Evolutionary conservation across 345 rosid genomes (phyloP).

Genomic region (Eucalyptus marginata): DNA sequence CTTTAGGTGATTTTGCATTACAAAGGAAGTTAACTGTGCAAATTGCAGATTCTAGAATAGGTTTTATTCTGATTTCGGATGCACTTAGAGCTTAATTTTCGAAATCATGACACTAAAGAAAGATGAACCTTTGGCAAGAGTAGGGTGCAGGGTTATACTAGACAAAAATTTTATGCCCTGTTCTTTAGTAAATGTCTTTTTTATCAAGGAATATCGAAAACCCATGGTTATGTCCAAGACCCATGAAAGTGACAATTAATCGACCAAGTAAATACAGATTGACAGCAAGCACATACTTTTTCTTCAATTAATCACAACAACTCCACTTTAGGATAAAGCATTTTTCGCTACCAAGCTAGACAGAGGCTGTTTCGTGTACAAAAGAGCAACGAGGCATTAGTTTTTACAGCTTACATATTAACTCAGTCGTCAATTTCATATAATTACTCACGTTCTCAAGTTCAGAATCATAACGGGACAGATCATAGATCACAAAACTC

Average conservation of each 20-base stretch:
- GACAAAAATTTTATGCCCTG: neutral
- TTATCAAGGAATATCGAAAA: neutral
- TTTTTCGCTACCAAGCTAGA: neutral
- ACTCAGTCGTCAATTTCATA: neutral
- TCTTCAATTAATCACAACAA: neutral
- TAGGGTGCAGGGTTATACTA: neutral
- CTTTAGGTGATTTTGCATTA: neutral
- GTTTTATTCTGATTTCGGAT: neutral
- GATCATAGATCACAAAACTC: neutral
- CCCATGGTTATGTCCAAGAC: neutral
- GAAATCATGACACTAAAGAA: neutral
- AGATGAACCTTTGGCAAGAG: neutral
- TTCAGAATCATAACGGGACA: neutral
- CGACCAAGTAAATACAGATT: neutral
- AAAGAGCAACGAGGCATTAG: neutral
- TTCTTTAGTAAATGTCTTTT: neutral
- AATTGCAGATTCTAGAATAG: neutral
- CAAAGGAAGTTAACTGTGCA: neutral
- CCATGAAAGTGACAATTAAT: neutral
- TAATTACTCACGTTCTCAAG: neutral
- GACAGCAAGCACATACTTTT: neutral
- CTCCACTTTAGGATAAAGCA: neutral
- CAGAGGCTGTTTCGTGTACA: neutral
- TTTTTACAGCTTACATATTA: neutral
- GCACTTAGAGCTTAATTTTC: neutral